Evolutionary conservation across 2,329 filamentous ascomycete species (phyloP), one percentile per base, ranked within the genome.

Genomic region (Sordariomycetes sp.): DNA sequence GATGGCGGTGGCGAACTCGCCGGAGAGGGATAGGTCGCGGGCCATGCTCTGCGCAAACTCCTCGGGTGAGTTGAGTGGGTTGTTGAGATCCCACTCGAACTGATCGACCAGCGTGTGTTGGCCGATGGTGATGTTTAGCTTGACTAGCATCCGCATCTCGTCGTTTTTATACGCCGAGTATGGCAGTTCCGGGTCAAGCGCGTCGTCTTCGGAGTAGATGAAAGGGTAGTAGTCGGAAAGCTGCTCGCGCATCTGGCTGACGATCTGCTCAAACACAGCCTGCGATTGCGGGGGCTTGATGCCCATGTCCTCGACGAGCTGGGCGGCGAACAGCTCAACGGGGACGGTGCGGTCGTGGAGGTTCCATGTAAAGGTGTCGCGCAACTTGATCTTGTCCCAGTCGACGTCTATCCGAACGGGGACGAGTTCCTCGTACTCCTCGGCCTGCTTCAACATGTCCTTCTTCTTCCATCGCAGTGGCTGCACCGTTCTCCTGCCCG

Each of bases 51-150:
- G 78, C 28, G 94, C 94, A 70, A 99, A 99, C 59, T 96, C 90
- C 72, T 99, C 94, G 2, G 94, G 91, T 0, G 89, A 95, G 70
- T 99, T 99, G 58, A 87, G 76, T 0, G 92, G 88, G 69, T 96
- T 95, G 72, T 97, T 97, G 69, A 97, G 91, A 65, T 99, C 94
- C 94, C 94, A 99, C 72, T 99, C 94, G 61, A 99, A 97, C 69
- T 97, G 94, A 67, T 99, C 94, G 40, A 97, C 87, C 28, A 99
- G 78, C 0, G 92, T 97, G 68, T 96, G 90, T 62, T 90, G 88
- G 48, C 93, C 94, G 67, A 99, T 97, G 7, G 94, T 97, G 67
- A 99, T 96, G 72, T 97, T 97, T 55, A 99, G 79, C 72, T 97
- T 97, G 72, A 99, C 85, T 51, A 96, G 76, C 64, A 99, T 89